A percentile compares a stretch with the other conserved stretches of the same genome.
phyloP scores from a whole-genome alignment of 805 yeast genomes.

The Candida germanica region DNA sequence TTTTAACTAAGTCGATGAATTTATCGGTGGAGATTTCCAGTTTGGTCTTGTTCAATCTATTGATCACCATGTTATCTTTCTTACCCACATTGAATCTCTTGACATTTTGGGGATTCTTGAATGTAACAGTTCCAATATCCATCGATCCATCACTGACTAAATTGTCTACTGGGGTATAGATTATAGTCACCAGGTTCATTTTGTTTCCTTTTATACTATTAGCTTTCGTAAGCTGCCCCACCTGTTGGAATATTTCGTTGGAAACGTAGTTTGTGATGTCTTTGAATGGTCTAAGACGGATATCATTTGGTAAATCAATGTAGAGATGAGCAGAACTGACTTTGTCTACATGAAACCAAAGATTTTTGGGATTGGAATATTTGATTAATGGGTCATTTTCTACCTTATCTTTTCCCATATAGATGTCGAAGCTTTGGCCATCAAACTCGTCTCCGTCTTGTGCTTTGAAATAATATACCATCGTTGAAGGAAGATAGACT shows the following conservation, averaged over 20 bases:
- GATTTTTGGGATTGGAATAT: slow-evolving; percentile 60
- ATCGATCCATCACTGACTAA: slow-evolving; percentile 63
- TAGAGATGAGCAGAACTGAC: slow-evolving; percentile 77
- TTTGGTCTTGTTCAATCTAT: slow-evolving; percentile 62
- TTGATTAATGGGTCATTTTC: slow-evolving; percentile 58
- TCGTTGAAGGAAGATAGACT: no score
- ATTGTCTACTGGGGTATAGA: slow-evolving; percentile 74
- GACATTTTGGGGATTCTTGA: slow-evolving; percentile 55
- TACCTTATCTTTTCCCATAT: slow-evolving; percentile 71
- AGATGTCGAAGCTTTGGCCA: slow-evolving; percentile 35
- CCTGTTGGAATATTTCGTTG: slow-evolving; percentile 44
- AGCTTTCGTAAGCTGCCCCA: slow-evolving; percentile 71
- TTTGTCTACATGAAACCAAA: slow-evolving; percentile 83
- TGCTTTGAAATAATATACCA: slow-evolving; percentile 32
- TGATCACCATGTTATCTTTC: slow-evolving; percentile 57
- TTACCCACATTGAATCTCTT: slow-evolving; percentile 51
- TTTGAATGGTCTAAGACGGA: slow-evolving; percentile 34
- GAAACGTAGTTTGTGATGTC: slow-evolving; percentile 30
- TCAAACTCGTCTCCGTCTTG: slow-evolving; percentile 18
- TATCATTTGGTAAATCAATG: slow-evolving; percentile 41
- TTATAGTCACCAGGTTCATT: slow-evolving; percentile 58
- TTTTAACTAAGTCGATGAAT: slow-evolving; percentile 32
- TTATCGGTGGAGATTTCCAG: slow-evolving; percentile 50
- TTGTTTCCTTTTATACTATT: slow-evolving; percentile 77
- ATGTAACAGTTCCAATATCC: slow-evolving; percentile 79